phyloP scores from a whole-genome alignment of 1,284 basidiomycete genomes.

The Pseudozyma sp. region DNA sequence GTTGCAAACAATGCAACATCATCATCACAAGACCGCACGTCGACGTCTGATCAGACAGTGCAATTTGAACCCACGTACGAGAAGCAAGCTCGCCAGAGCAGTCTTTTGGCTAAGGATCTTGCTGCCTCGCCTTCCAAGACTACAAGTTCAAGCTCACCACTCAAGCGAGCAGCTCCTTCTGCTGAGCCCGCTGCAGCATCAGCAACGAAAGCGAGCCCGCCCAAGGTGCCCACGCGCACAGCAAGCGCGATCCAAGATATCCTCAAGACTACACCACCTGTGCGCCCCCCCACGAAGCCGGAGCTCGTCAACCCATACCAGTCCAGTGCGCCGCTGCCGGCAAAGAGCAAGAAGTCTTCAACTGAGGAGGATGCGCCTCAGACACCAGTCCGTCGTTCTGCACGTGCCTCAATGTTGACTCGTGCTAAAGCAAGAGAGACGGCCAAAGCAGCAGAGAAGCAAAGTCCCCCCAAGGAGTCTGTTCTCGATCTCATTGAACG shows the following conservation, averaged over 20 bases:
- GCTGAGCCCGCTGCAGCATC: conserved; percentile 15
- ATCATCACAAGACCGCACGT: neutral
- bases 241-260: conserved; percentile 57
- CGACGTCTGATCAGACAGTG: conserved; percentile 16
- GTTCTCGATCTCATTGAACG: conserved; percentile 60
- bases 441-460: conserved; percentile 31
- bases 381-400: conserved; percentile 27
- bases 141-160: conserved; percentile 6
- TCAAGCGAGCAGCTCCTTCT: conserved; percentile 40
- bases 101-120: conserved; percentile 37
- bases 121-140: conserved; percentile 8
- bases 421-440: conserved; percentile 56
- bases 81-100: conserved; percentile 35
- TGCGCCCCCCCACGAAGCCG: conserved; percentile 45
- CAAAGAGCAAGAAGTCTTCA: conserved; percentile 19
- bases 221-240: conserved; percentile 42
- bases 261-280: conserved; percentile 50
- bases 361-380: conserved; percentile 2
- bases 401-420: conserved; percentile 45
- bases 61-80: conserved; percentile 38
- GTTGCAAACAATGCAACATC: neutral
- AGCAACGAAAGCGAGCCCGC: conserved; percentile 19
- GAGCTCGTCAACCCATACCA: conserved; percentile 65
- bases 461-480: conserved; percentile 49
- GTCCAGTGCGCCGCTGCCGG: conserved; percentile 29